These are phyloP conservation scores for Debaryomyces coudertii DNA, from an alignment of 1,139 yeast genomes.

Conservation along the genomic window DNA sequence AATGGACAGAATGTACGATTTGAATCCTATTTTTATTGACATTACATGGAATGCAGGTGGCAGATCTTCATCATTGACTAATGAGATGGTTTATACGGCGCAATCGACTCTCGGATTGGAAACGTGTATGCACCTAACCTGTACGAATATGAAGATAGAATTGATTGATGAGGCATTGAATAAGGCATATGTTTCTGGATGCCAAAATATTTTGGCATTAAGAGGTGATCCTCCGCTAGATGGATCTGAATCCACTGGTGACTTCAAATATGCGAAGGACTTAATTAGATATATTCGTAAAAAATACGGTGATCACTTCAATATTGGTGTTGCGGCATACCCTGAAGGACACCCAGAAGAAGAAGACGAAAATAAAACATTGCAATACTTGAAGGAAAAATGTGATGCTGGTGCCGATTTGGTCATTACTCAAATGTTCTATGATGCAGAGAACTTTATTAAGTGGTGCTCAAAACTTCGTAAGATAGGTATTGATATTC, in stretches of 20 bases:
- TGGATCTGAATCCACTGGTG: constrained; percentile 68
- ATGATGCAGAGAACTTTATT: constrained; percentile 81
- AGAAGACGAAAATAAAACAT: constrained; percentile 63
- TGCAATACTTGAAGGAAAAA: constrained; percentile 63
- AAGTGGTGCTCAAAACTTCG: constrained; percentile 78
- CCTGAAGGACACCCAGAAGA: constrained; percentile 88
- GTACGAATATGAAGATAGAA: constrained; percentile 89
- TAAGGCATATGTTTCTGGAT: constrained; percentile 87
- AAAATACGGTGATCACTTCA: constrained; percentile 64
- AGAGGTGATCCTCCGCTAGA: constrained; percentile 81
- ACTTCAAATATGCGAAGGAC: constrained; percentile 74
- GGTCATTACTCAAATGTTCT: constrained; percentile 49
- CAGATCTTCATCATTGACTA: constrained; percentile 73
- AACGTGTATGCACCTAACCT: constrained; percentile 97
- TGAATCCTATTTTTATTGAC: constrained; percentile 90
- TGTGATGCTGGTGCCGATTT: constrained; percentile 53
- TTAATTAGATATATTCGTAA: constrained; percentile 56
- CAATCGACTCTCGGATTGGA: constrained; percentile 93
- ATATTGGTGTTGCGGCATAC: constrained; percentile 76
- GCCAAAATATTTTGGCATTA: constrained; percentile 87
- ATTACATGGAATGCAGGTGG: constrained; percentile 99
- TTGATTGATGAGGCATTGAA: constrained; percentile 84
- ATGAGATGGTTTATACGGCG: constrained; percentile 89
- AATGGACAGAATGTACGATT: constrained; percentile 96
- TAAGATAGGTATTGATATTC: constrained; percentile 75